Evolutionary conservation across 345 rosid genomes (phyloP), one percentile per base, ranked within the genome.

Genomic region (Gossypioides kirkii): DNA sequence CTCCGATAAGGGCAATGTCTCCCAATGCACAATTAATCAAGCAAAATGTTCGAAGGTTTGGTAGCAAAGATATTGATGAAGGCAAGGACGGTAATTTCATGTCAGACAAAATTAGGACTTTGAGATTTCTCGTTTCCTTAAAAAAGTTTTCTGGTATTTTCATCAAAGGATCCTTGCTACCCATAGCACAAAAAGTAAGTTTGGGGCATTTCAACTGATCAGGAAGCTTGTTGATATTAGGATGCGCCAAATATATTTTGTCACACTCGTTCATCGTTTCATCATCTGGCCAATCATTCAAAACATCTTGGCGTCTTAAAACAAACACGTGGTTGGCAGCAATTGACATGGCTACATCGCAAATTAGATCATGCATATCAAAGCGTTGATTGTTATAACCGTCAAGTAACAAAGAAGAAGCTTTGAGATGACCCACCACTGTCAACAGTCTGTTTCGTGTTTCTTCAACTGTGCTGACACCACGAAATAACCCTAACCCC

Each of bases 311-410:
- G 13, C 16, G 4, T 6, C 11, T 20, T 55, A 25, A 6, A 1
- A 23, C 18, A 60, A 46, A 59, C 1, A 23, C 52, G 12, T 46
- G 20, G 2, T 47, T 12, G 2, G 6, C 70, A 20, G 67, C 78
- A 3, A 75, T 75, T 28, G 73, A 43, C 10, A 56, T 55, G 22
- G 26, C 61, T 8, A 59, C 78, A 59, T 69, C 73, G 1, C 73
- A 73, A 18, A 75, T 58, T 58, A 75, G 68, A 25, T 69, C 78
- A 8, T 75, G 78, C 73, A 75, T 46, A 7, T 52, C 32, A 12
- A 73, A 32, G 3, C 8, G 1, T 20, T 7, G 13, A 9, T 5
- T 10, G 13, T 3, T 53, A 0, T n/a, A 0, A 28, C 66, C 18
- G 1, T 56, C 77, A 47, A 66, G 59, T 22, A 74, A 26, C 71